These are phyloP conservation scores for Fusarium proliferatum DNA, from an alignment of 2,329 filamentous ascomycete species.

Conservation along the genomic window DNA sequence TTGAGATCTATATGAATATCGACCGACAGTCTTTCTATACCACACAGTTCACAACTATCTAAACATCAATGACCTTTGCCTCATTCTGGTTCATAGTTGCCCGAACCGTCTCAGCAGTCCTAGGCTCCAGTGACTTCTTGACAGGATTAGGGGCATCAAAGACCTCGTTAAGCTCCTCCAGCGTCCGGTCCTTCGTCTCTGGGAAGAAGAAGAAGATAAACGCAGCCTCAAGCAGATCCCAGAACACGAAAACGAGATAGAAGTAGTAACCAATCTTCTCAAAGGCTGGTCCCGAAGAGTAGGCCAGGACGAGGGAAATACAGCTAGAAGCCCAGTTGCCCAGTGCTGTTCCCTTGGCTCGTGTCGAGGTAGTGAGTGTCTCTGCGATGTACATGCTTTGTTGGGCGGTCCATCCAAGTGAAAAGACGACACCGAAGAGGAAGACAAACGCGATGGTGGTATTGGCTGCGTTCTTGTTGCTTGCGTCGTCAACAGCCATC, in stretches of 20 bases:
- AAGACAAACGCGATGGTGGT: slow-evolving; percentile 51
- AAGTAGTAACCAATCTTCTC: slow-evolving; percentile 58
- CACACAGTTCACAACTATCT: neutral
- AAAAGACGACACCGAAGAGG: slow-evolving; percentile 64
- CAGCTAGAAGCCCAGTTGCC: slow-evolving; percentile 54
- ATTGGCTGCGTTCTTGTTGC: slow-evolving; percentile 44
- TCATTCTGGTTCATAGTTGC: slow-evolving; percentile 22
- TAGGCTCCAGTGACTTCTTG: slow-evolving; percentile 32
- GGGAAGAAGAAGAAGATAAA: slow-evolving; percentile 63
- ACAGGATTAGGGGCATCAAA: slow-evolving; percentile 34
- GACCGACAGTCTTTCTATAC: rapidly evolving
- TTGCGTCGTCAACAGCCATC: slow-evolving; percentile 34
- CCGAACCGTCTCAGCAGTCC: slow-evolving; percentile 27
- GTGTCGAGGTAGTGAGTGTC: slow-evolving; percentile 47
- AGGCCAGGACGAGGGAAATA: slow-evolving; percentile 56
- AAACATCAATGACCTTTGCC: slow-evolving; percentile 9
- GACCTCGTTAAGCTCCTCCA: slow-evolving; percentile 59
- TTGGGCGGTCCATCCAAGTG: slow-evolving; percentile 62
- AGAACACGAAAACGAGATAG: slow-evolving; percentile 57
- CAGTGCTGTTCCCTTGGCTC: slow-evolving; percentile 52
- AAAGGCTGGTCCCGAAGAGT: slow-evolving; percentile 56
- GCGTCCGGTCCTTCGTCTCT: slow-evolving; percentile 58
- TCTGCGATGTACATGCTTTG: slow-evolving; percentile 52
- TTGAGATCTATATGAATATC: neutral
- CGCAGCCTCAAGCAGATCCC: slow-evolving; percentile 55